These are phyloP conservation scores for Didymella pinodella DNA, from an alignment of 2,329 filamentous ascomycete species.

Conservation along the genomic window DNA sequence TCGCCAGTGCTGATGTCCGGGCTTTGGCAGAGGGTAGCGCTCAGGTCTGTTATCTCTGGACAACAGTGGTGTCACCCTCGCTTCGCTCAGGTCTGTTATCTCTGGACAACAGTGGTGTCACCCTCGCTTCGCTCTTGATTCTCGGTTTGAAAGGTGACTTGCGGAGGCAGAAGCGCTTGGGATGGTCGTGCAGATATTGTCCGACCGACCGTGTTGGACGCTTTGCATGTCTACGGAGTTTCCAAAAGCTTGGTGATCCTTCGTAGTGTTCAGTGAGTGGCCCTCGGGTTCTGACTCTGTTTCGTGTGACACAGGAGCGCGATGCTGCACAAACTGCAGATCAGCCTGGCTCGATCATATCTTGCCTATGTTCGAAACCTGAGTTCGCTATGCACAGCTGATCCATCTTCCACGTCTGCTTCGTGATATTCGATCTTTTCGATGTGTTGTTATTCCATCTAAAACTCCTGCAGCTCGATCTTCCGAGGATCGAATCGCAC, in stretches of 20 bases:
- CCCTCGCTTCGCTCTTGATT: not conserved
- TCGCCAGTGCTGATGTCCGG: not conserved
- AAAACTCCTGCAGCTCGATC: not conserved
- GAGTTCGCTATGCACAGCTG: not conserved
- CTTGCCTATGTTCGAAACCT: not conserved
- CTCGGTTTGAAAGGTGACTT: not conserved
- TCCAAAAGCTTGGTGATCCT: not conserved
- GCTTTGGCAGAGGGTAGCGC: not conserved
- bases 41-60: not conserved
- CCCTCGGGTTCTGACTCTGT: not conserved
- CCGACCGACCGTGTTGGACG: not conserved
- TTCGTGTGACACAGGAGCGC: not conserved
- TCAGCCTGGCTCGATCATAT: not conserved
- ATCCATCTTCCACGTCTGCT: not conserved
- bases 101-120: not conserved
- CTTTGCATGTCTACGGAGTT: not conserved
- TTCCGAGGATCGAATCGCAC: not conserved
- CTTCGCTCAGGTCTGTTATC: not conserved
- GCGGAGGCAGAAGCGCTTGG: not conserved
- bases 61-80: not conserved
- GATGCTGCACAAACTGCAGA: fast-evolving
- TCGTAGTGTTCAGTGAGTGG: not conserved
- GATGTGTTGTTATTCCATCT: not conserved
- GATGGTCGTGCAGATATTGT: not conserved
- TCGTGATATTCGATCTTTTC: not conserved